Evolutionary conservation across 345 rosid species (phyloP).

Genomic region (Acer saccharum): DNA sequence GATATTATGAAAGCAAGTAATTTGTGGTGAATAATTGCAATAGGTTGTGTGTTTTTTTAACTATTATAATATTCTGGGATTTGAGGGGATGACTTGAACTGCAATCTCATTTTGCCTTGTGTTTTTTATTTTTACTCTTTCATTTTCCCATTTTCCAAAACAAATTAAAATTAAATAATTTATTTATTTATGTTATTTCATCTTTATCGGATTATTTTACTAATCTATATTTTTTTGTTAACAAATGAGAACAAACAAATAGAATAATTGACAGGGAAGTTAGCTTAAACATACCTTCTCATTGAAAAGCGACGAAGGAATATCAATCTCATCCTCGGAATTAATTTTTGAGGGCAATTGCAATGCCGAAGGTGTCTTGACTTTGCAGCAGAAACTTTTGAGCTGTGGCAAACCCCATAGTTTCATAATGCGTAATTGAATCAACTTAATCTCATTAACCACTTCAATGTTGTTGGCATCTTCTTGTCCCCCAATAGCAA

Average conservation of each 20-base stretch:
- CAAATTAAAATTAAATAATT: too few relatives aligned
- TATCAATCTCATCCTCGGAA: background rate
- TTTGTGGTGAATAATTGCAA: too few relatives aligned
- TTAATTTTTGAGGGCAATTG: background rate
- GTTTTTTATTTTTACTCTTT: too few relatives aligned
- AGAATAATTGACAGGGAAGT: background rate
- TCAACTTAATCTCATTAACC: background rate
- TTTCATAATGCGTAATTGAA: background rate
- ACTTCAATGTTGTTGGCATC: background rate
- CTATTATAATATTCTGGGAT: too few relatives aligned
- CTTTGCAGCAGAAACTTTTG: background rate
- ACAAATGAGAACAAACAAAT: background rate
- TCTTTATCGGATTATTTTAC: too few relatives aligned
- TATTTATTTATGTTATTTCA: too few relatives aligned
- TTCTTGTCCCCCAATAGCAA: background rate
- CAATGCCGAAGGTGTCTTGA: background rate
- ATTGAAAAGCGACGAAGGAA: slow-evolving; percentile 6
- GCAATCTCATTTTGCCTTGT: too few relatives aligned
- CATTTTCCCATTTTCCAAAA: too few relatives aligned
- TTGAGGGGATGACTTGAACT: too few relatives aligned
- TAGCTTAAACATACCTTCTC: background rate
- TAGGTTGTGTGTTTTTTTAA: too few relatives aligned
- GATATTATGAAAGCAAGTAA: too few relatives aligned
- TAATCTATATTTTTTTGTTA: too few relatives aligned
- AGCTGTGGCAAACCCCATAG: background rate